These are phyloP conservation scores for Tremella fuciformis DNA, from an alignment of 768 basidiomycete species.

Conservation along the genomic window DNA sequence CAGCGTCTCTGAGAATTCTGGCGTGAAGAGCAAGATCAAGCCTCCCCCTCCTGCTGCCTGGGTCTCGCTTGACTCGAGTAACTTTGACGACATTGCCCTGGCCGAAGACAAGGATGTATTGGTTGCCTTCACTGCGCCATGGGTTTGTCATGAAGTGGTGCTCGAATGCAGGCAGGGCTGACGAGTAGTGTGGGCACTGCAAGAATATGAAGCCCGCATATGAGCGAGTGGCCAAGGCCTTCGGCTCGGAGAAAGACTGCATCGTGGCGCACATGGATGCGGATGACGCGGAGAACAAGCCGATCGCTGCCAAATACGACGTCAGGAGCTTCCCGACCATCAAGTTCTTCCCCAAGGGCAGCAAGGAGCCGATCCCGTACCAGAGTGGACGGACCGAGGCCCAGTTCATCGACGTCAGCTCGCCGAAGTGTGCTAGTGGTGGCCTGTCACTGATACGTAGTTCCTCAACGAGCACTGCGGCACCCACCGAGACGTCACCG, in stretches of 20 bases:
- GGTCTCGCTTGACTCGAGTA: slow-evolving; percentile 64
- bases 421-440: neutral
- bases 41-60: slow-evolving; percentile 73
- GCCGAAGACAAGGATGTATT: slow-evolving; percentile 75
- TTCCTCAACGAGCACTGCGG: slow-evolving; percentile 61
- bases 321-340: slow-evolving; percentile 85
- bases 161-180: neutral
- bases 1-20: slow-evolving; percentile 72
- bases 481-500: slow-evolving; percentile 75
- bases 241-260: slow-evolving; percentile 74
- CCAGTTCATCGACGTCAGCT: slow-evolving; percentile 47
- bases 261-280: slow-evolving; percentile 87
- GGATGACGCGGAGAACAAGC: slow-evolving; percentile 75
- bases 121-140: slow-evolving; percentile 60
- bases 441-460: slow-evolving; percentile 19
- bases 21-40: slow-evolving; percentile 82
- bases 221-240: slow-evolving; percentile 76
- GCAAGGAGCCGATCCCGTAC: slow-evolving; percentile 65
- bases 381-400: slow-evolving; percentile 61
- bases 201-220: slow-evolving; percentile 83
- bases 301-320: slow-evolving; percentile 67
- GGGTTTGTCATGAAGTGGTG: slow-evolving; percentile 43
- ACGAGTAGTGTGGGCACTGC: slow-evolving; percentile 90
- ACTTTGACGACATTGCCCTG: slow-evolving; percentile 71
- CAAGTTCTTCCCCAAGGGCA: slow-evolving; percentile 79